These are phyloP conservation scores for Cynanchum wilfordii DNA, from an alignment of 257 asterid genomes.

Conservation along the genomic window DNA sequence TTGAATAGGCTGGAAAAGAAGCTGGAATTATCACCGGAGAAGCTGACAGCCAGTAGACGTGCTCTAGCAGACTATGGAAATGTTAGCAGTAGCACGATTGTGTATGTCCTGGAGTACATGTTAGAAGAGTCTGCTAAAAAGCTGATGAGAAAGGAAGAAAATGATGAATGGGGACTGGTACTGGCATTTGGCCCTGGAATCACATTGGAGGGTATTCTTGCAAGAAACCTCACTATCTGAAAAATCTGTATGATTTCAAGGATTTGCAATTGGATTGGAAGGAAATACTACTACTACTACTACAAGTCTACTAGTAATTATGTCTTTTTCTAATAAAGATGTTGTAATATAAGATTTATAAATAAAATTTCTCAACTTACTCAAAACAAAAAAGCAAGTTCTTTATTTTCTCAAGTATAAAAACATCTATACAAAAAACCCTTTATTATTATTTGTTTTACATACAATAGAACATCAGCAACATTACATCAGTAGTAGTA, in stretches of 20 bases:
- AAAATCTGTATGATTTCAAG: background rate
- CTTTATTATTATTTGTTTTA: background rate
- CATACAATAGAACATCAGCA: background rate
- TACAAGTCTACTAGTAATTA: no score
- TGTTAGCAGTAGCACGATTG: slow-evolving; percentile 87
- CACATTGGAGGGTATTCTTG: slow-evolving; percentile 87
- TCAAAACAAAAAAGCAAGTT: no score
- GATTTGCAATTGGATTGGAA: background rate
- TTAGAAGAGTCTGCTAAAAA: slow-evolving; percentile 40
- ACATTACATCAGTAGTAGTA: background rate
- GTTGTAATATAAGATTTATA: background rate
- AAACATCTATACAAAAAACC: background rate
- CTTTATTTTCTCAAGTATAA: background rate
- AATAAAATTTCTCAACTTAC: background rate
- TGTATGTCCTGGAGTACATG: slow-evolving; percentile 86
- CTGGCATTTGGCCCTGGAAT: slow-evolving; percentile 97
- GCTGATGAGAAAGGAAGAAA: slow-evolving; percentile 2
- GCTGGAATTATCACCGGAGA: slow-evolving; percentile 58
- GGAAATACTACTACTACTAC: background rate
- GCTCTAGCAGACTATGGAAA: slow-evolving; percentile 90
- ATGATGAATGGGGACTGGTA: slow-evolving; percentile 67
- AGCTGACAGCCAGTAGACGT: slow-evolving; percentile 64
- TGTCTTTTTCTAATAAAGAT: background rate
- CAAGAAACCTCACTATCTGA: slow-evolving; percentile 46
- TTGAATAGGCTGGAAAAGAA: slow-evolving; percentile 70